Evolutionary conservation across 371 early-diverging fungal species (phyloP).

Genomic region (Mortierella sp.): DNA sequence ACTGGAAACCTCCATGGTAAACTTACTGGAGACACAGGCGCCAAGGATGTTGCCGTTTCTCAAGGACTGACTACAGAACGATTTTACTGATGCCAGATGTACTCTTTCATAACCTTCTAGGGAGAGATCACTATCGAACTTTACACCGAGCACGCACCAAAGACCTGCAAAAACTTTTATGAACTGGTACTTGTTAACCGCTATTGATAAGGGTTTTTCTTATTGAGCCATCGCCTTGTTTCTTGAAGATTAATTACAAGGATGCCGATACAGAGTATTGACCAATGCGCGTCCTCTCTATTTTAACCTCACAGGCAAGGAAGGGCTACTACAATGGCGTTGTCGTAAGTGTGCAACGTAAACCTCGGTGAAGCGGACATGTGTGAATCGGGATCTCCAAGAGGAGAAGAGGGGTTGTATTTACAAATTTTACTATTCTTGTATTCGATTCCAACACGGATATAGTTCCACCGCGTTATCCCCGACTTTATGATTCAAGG

Average conservation of each 20-base stretch:
- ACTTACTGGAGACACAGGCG: neutral
- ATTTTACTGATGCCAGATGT: neutral
- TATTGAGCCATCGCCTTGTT: neutral
- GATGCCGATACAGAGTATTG: neutral
- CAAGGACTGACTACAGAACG: neutral
- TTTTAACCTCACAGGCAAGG: constrained; percentile 62
- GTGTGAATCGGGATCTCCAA: neutral
- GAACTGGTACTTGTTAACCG: constrained; percentile 67
- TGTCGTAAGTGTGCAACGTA: constrained; percentile 63
- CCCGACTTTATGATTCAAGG: constrained; percentile 92
- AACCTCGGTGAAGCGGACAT: neutral
- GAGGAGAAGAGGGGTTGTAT: neutral
- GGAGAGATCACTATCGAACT: constrained; percentile 78
- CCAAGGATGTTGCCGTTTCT: neutral
- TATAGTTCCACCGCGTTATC: constrained; percentile 86
- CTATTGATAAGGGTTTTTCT: neutral
- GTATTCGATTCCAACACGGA: neutral
- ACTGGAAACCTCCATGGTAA: constrained; percentile 74
- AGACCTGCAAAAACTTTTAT: constrained; percentile 84
- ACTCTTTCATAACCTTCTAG: constrained; percentile 26
- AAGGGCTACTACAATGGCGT: constrained; percentile 79
- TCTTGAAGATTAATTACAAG: neutral
- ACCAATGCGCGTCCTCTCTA: neutral
- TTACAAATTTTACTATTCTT: neutral
- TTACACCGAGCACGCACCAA: constrained; percentile 83